A percentile compares a stretch with the other conserved stretches of the same genome.
These are phyloP conservation scores for Diospyros kaki DNA, from an alignment of 148 eudicot genomes.

Conservation along the genomic window DNA sequence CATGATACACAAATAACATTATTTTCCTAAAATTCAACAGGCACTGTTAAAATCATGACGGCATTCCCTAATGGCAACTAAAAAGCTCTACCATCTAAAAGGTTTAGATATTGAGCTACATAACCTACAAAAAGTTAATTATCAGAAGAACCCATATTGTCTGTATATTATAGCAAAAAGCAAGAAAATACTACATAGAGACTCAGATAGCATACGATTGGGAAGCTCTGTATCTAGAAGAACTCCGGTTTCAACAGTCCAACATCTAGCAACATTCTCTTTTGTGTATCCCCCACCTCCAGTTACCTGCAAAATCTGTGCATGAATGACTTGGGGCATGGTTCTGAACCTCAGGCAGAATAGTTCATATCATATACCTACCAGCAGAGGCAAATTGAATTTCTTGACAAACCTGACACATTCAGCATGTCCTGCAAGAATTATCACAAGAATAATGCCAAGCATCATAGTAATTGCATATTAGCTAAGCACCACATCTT, in stretches of 20 bases:
- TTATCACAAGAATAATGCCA: conserved; percentile 13
- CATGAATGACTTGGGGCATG: conserved; percentile 8
- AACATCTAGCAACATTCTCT: conserved; percentile 98
- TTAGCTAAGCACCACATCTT: background rate
- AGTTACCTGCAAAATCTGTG: conserved; percentile 57
- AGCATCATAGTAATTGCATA: background rate
- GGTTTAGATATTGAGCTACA: background rate
- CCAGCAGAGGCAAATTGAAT: conserved; percentile 86
- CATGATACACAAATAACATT: background rate
- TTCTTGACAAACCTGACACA: conserved; percentile 96
- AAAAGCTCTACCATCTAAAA: background rate
- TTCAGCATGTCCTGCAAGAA: conserved; percentile 85
- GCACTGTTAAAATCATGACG: too few relatives aligned
- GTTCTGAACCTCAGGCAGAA: background rate
- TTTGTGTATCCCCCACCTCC: conserved; percentile 99
- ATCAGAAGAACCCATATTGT: background rate
- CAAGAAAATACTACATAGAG: background rate
- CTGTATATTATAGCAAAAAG: background rate
- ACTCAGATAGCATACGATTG: conserved; percentile 42
- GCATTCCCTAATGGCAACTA: too few relatives aligned
- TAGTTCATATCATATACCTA: conserved; percentile 28
- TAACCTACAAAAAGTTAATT: too few relatives aligned
- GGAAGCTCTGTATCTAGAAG: conserved; percentile 88
- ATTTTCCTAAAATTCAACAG: background rate
- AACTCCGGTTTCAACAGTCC: conserved; percentile 96